Base-by-base conservation (phyloP, 1,139 yeast species). In the Geotrichum histeridarum region DNA sequence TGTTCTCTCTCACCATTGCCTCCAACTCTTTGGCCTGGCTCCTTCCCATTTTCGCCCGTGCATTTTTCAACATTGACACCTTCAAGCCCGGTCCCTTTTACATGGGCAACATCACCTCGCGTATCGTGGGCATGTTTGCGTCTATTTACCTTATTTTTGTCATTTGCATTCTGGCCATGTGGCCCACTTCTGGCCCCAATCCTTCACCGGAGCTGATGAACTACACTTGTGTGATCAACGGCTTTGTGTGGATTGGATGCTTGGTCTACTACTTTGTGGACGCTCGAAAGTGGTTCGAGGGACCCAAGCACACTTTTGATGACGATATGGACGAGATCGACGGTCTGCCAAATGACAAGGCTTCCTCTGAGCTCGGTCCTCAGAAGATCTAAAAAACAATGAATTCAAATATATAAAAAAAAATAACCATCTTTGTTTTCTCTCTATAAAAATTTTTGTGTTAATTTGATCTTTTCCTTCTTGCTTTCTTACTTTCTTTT, bases 11-110 rank as follows among this genome's bases (percentile, higher is more conserved):
- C 41, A 77, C 77, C 43, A 77, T 81, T 50, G 81, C 84, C n/a
- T 84, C 84, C 56, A 80, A 80, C 65, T 79, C 80, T 61, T 67
- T 81, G 50, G 78, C 85, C 1, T 82, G 85, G 84, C 73, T 78
- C 51, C 71, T 77, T 15, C 86, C 87, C 41, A 77, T 81, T 44
- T 68, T 80, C 51, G 68, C 80, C 54, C 72, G 81, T 57, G 63
- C 64, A 45, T 55, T 64, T 11, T 60, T 49, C 52, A 82, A 81
- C 49, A 73, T 70, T 54, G 71, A 75, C 48, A 70, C 75, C 49
- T 83, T 83, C 65, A 73, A 69, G 17, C 87, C 87, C 0, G 91
- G 91, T 8, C 77, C 80, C 7, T 84, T 84, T 64, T 79, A 80
- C 65, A 70, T 83, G 59, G 90, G 90, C 33, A 67, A 70, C 7